Evolutionary conservation across 257 asterid genomes (phyloP), one percentile per base, ranked within the genome.

Genomic region (Striga asiatica): DNA sequence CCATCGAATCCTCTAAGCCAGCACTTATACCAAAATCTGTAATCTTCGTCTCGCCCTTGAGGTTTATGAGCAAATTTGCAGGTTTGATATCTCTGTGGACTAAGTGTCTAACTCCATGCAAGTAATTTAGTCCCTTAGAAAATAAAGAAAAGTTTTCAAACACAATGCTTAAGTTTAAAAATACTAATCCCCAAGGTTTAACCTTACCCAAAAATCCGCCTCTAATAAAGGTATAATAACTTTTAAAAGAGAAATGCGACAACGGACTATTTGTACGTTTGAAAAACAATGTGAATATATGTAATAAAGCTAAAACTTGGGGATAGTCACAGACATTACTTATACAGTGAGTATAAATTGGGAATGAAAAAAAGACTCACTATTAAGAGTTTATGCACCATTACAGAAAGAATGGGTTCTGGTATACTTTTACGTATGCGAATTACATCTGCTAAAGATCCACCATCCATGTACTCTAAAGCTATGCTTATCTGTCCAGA

Each of bases 11-110:
- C 78, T 88, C 95, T 66, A 92, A 72, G 65, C 98, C 98, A 55
- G 98, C 95, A 69, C 98, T 92, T 58, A 92, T 84, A 53, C 98
- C 98, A 57, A 92, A 92, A 78, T 92, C 98, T n/a, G 97, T 92
- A 70, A 92, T 92, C 74, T 92, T 92, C 3, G 98, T 83, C 70
- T 92, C 98, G 66, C 98, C 98, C 71, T 84, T 84, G 58, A 92
- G 89, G 68, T 88, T 92, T 52, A 92, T 81, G 9, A 92, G 94
- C 70, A 92, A 63, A 84, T 92, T 92, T 63, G 98, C 98, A 21
- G 98, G 98, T 75, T 88, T 92, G 69, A 92, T 92, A 71, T 92
- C 98, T 76, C 98, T 77, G 76, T 92, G 98, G 69, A 92, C 98
- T 65, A 92, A 81, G 75, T 92, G 92, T 56, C 93, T 74, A 58